Percentiles rank a stretch among this genome's conserved stretches.
phyloP scores from a whole-genome alignment of 2,329 filamentous ascomycete genomes.

The Mycosphaerelloides madeirae region DNA sequence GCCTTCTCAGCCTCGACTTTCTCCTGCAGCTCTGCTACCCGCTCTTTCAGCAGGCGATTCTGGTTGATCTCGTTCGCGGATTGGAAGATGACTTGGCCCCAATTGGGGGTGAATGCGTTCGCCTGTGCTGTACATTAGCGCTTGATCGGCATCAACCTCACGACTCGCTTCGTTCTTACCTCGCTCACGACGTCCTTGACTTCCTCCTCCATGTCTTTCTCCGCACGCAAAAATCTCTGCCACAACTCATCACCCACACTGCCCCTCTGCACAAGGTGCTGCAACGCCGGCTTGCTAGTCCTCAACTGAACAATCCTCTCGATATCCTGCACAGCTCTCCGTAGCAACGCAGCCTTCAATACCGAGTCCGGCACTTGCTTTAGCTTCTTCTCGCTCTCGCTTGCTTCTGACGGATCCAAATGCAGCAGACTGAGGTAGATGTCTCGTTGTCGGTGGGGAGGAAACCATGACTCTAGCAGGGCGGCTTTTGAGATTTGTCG shows the following conservation, averaged over 20 bases:
- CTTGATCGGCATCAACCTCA: background rate
- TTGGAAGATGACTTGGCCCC: conserved; percentile 96
- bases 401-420: conserved; percentile 52
- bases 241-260: conserved; percentile 94
- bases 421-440: conserved; percentile 91
- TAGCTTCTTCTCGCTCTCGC: conserved; percentile 58
- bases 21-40: conserved; percentile 68
- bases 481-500: conserved; percentile 76
- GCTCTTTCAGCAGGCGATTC: conserved; percentile 70
- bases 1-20: conserved; percentile 70
- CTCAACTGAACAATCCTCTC: conserved; percentile 84
- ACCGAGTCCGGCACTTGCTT: conserved; percentile 74
- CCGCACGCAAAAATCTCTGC: conserved; percentile 84
- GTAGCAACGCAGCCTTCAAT: conserved; percentile 79
- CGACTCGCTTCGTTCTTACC: conserved; percentile 51
- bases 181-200: conserved; percentile 89
- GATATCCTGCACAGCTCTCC: conserved; percentile 89
- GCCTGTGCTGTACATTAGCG: conserved; percentile 53
- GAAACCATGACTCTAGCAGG: conserved; percentile 91
- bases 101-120: conserved; percentile 80
- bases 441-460: conserved; percentile 82
- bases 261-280: conserved; percentile 76
- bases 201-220: conserved; percentile 97
- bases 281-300: conserved; percentile 81
- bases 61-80: conserved; percentile 92